Evolutionary conservation across 768 basidiomycete species (phyloP), one percentile per base, ranked within the genome.

Genomic region (Crucibulum laeve): DNA sequence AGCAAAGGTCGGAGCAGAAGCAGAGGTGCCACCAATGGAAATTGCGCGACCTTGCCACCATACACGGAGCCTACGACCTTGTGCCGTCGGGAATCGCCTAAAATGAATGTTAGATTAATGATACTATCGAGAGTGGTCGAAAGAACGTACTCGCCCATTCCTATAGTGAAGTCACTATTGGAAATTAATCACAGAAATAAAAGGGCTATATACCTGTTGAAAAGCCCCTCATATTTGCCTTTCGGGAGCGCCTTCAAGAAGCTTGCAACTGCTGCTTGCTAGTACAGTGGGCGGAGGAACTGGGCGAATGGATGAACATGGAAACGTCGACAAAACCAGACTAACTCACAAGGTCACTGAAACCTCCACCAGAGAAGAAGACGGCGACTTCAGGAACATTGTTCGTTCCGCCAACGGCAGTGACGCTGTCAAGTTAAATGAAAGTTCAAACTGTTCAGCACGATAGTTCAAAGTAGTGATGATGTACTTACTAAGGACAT

Each of bases 341-440:
- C 13, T 34, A 43, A 68, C 73, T 49, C 10, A 84, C 82, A 41
- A 78, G 77, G 48, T 83, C 69, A 56, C 83, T 85, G 64, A 87
- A 89, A 2, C 86, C 85, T 25, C 86, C 86, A 1, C 84, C 82
- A 10, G 82, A 85, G 65, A 86, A 82, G 49, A 61, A 65, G 2
- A 72, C 75, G 0, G 77, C 79, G 11, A 68, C 68, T 57, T 89
- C 86, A 0, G 82, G 84, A 39, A 84, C 61, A 30, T 62, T 48
- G 18, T 58, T 60, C 1, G 86, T 87, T 6, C 77, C 87, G 5
- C 87, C 87, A 2, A 90, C 85, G 2, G 81, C 48, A 3, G 87
- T 90, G 15, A 87, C 81, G 48, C 85, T 87, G 41, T n/a, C 1
- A 11, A 40, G n/a, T 10, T 34, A 26, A 34, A 33, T 11, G 39